Percentiles rank a stretch among this genome's conserved stretches.
Evolutionary conservation across 2,329 filamentous ascomycete species (phyloP).

Genomic region (Leptographium procerum): DNA sequence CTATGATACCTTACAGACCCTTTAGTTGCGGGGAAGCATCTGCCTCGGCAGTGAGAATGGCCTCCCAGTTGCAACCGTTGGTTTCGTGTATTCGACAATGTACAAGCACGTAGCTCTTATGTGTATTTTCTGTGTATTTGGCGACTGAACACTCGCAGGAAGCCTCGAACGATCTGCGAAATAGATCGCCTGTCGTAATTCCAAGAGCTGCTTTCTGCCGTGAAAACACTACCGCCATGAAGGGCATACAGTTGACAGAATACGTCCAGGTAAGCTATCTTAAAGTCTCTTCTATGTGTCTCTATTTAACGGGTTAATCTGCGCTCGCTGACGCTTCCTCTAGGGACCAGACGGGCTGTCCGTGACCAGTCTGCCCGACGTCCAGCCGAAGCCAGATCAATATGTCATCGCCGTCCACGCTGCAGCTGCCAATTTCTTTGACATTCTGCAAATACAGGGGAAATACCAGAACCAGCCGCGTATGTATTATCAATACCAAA

Average conservation of each 20-base stretch:
- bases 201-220: background rate
- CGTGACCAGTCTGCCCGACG: conserved; percentile 64
- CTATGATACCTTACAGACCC: background rate
- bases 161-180: too few species aligned
- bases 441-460: conserved; percentile 86
- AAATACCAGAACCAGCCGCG: conserved; percentile 89
- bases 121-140: background rate
- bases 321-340: background rate
- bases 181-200: too few species aligned
- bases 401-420: conserved; percentile 84
- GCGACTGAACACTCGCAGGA: background rate
- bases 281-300: background rate
- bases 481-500: too few species aligned
- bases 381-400: conserved; percentile 56
- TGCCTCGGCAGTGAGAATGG: background rate
- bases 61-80: background rate
- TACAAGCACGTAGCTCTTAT: too few species aligned
- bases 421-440: conserved; percentile 90
- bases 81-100: too few species aligned
- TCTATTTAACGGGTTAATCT: background rate
- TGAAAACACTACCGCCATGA: conserved; percentile 15
- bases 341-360: conserved; percentile 70
- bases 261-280: conserved; percentile 21
- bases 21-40: conserved; percentile 3
- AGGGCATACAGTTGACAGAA: conserved; percentile 21